phyloP scores from a whole-genome alignment of 2,329 filamentous ascomycete genomes.

The Colletotrichum zoysiae region DNA sequence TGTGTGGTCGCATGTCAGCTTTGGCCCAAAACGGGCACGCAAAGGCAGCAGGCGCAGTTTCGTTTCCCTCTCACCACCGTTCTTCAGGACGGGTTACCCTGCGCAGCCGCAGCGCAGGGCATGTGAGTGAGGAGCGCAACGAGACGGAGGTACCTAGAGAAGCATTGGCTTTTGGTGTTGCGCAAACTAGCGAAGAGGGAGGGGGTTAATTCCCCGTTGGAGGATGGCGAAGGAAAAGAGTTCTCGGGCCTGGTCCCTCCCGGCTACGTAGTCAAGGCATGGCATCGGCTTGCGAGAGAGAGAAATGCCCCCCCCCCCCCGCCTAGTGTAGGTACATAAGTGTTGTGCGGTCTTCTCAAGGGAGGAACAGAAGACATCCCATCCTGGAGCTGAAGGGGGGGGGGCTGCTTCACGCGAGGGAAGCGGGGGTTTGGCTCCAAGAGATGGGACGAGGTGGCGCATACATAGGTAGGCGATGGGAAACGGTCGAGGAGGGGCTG shows the following conservation, averaged over 20 bases:
- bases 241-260: constrained; percentile 1
- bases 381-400: constrained; percentile 13
- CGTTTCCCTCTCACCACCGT: not conserved
- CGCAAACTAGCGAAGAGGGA: not conserved
- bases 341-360: not conserved
- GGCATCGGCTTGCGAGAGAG: not conserved
- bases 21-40: constrained; percentile 15
- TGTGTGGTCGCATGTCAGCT: constrained; percentile 21
- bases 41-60: constrained; percentile 5
- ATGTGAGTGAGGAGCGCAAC: constrained; percentile 1
- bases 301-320: too few species aligned
- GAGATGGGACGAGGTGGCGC: not conserved
- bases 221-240: not conserved
- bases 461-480: not conserved
- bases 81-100: not conserved
- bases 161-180: not conserved
- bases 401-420: too few species aligned
- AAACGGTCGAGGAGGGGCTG: not conserved
- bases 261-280: not conserved
- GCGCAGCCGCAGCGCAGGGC: too few species aligned
- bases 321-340: not conserved
- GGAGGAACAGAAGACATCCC: constrained; percentile 2
- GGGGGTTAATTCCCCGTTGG: not conserved
- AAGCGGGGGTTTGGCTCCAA: not conserved
- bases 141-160: not conserved